phyloP scores from a whole-genome alignment of 2,329 filamentous ascomycete genomes.

The Phialophora tarda region DNA sequence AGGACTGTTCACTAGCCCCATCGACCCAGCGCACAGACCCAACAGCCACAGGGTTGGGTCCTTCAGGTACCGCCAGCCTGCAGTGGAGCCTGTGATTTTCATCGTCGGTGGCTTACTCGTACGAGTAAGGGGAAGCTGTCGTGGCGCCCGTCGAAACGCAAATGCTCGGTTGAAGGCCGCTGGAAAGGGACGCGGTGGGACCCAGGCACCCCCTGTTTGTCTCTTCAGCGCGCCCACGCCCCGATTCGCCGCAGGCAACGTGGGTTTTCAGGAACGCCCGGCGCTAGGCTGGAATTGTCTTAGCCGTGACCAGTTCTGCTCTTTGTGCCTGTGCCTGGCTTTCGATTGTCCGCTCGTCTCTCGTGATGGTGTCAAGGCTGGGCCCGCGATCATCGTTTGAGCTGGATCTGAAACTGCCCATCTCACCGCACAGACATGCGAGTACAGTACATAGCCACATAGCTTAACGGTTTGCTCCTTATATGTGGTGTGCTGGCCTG shows the following conservation, averaged over 20 bases:
- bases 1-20: slow-evolving; percentile 19
- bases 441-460: too few species aligned
- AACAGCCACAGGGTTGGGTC: background rate
- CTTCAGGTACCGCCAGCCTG: slow-evolving; percentile 8
- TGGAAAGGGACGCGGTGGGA: background rate
- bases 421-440: background rate
- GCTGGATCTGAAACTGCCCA: slow-evolving; percentile 2
- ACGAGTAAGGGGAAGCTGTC: background rate
- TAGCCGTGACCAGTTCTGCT: slow-evolving; percentile 31
- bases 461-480: background rate
- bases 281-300: slow-evolving; percentile 15
- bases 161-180: slow-evolving; percentile 7
- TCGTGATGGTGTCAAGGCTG: background rate
- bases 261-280: slow-evolving; percentile 30
- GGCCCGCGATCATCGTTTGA: background rate
- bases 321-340: slow-evolving; percentile 12
- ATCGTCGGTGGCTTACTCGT: slow-evolving; percentile 5
- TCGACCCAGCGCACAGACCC: slow-evolving; percentile 4
- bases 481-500: slow-evolving; percentile 2
- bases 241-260: slow-evolving; percentile 28
- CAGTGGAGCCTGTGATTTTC: slow-evolving; percentile 2
- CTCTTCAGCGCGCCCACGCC: background rate
- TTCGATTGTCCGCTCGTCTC: slow-evolving; percentile 3
- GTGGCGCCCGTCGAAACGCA: slow-evolving; percentile 18
- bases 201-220: slow-evolving; percentile 3